Percentiles rank a stretch among this genome's conserved stretches.
Evolutionary conservation across 1,284 basidiomycete species (phyloP).

Genomic region (Apiotrichum veenhuisii): DNA sequence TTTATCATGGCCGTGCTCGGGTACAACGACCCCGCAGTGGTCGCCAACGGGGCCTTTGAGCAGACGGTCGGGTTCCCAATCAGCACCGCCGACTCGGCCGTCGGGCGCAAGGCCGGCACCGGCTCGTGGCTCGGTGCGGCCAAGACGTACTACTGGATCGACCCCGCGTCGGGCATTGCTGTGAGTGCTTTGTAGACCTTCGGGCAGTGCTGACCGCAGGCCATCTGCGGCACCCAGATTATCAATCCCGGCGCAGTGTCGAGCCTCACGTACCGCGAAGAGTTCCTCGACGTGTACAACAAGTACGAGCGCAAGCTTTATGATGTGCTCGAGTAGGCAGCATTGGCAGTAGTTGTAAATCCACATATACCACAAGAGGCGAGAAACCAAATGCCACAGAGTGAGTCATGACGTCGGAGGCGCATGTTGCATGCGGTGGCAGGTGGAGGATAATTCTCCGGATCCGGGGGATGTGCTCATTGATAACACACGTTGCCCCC

Average conservation of each 20-base stretch:
- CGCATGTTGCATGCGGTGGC: no score
- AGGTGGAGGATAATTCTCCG: no score
- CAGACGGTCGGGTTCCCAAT: constrained; percentile 14
- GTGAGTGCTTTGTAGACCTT: constrained; percentile 8
- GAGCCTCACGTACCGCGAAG: constrained; percentile 17
- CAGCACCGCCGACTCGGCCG: constrained; percentile 12
- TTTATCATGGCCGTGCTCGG: constrained; percentile 9
- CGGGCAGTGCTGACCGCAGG: constrained; percentile 16
- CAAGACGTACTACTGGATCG: constrained; percentile 27
- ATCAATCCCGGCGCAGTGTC: constrained; percentile 1
- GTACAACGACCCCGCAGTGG: constrained; percentile 15
- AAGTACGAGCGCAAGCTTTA: constrained; percentile 36
- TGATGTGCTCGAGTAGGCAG: constrained; percentile 23
- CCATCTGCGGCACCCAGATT: constrained; percentile 28
- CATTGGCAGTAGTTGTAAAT: no score
- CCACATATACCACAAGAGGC: neutral
- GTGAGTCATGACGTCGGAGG: neutral
- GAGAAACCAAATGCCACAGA: no score
- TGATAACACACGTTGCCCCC: no score
- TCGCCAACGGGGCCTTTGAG: constrained; percentile 10
- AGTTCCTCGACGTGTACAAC: constrained; percentile 27
- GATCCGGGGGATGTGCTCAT: no score
- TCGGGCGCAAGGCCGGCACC: constrained; percentile 22
- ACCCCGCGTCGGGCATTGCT: constrained; percentile 22
- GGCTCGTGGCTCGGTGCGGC: constrained; percentile 27